Evolutionary conservation across 352 stramenopile species (phyloP), one percentile per base, ranked within the genome.

Genomic region (Globisporangium yorkense): DNA sequence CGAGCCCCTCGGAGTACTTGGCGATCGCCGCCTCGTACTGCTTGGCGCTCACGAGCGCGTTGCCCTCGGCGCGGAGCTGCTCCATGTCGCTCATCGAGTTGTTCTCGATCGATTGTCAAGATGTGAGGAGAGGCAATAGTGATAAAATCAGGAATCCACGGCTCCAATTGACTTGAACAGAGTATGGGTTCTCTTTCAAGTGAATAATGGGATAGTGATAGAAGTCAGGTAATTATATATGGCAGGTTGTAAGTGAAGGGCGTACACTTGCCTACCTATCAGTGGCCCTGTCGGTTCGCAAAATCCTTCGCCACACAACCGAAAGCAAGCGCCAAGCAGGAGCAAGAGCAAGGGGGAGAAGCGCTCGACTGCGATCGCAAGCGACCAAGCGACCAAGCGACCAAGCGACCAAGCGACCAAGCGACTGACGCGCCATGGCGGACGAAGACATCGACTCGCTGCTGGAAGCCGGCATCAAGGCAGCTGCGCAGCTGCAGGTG

Each of bases 371-470:
- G 24, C 24, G 24, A 27, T 27, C 24, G 24, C 33, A 37, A 10
- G 33, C 33, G 33, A 43, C 37, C 37, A 43, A 16, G 37, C 12
- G 37, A 41, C 37, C 37, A 10, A 2, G 5, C 37, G 37, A 41
- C 37, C 37, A 5, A 41, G 1, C 37, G 37, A 41, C 37, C 13
- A 16, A 41, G 37, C 37, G 13, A 52, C 15, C 12, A 15, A n/a
- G 27, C 43, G n/a, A 40, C 18, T 27, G 13, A 18, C 29, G 39
- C 35, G 20, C 33, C 31, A 87, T 84, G 73, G 83, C 81, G 51
- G 82, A 90, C 61, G 72, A 87, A 53, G 84, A 87, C 56, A 94
- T 94, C 60, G 82, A 94, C 54, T 87, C 77, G 63, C 70, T 94
- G 62, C 72, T 94, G 54, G 78, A 91, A 57, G 72, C 80, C 64